phyloP scores from a whole-genome alignment of 805 yeast species.

The Zygotorulaspora sp. region DNA sequence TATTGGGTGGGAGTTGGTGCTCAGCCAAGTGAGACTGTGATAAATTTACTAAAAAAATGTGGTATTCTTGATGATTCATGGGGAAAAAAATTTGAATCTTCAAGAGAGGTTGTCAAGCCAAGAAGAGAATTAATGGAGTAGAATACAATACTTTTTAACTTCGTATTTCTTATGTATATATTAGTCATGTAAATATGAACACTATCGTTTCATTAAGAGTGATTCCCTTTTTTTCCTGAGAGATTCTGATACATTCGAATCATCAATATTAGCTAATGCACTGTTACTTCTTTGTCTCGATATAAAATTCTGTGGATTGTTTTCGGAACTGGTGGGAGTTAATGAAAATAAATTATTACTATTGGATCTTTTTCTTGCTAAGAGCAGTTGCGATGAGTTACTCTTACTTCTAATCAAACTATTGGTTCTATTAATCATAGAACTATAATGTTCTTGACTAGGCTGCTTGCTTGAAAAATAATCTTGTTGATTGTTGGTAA shows the following conservation, averaged over 20 bases:
- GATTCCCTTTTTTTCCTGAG: constrained; percentile 15
- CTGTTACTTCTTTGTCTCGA: constrained; percentile 14
- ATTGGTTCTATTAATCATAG: constrained; percentile 8
- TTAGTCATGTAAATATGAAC: background rate
- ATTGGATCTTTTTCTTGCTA: constrained; percentile 23
- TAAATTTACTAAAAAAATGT: constrained; percentile 69
- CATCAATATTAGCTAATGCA: constrained; percentile 5
- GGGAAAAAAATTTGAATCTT: constrained; percentile 19
- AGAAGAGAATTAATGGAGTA: constrained; percentile 25
- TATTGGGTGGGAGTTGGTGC: constrained; percentile 99
- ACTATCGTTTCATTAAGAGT: constrained; percentile 12
- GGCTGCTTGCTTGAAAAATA: constrained; percentile 7
- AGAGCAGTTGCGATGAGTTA: constrained; percentile 21
- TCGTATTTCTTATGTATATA: constrained; percentile 9
- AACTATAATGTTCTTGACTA: constrained; percentile 13
- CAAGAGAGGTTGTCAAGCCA: constrained; percentile 24
- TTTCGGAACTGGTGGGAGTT: constrained; percentile 21
- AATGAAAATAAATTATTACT: constrained; percentile 19
- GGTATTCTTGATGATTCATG: constrained; percentile 44
- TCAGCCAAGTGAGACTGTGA: constrained; percentile 81
- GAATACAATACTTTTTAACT: background rate
- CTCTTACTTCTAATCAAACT: constrained; percentile 23
- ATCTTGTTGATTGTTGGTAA: constrained; percentile 6
- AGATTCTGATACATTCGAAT: constrained; percentile 7
- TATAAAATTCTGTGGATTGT: constrained; percentile 8